Conservation (phyloP, 768 basidiomycete genomes). For the Lyophyllum shimeji region DNA sequence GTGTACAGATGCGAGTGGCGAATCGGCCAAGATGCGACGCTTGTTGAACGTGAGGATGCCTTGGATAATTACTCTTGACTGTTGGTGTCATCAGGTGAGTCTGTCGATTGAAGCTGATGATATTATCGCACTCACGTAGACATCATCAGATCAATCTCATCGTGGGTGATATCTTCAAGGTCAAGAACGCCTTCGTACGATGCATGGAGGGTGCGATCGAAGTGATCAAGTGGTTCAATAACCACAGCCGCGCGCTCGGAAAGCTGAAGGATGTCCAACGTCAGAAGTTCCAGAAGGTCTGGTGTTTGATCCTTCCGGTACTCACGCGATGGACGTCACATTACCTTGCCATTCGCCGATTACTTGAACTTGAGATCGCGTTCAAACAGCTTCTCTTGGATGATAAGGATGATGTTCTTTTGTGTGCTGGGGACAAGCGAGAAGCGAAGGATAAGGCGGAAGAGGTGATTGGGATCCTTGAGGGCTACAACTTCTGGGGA, state of each 20-base stretch:
- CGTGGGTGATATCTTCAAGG: conserved; percentile 22
- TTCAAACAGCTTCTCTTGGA: conserved; percentile 2
- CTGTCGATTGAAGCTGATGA: conserved; percentile 1
- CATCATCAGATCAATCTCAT: conserved; percentile 19
- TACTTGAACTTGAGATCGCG: conserved; percentile 10
- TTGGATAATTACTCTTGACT: conserved; percentile 18
- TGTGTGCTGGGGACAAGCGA: conserved; percentile 4
- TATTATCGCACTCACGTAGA: too few relatives aligned
- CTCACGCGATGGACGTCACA: conserved; percentile 20
- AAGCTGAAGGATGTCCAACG: conserved; percentile 18
- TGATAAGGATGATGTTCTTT: conserved; percentile 3
- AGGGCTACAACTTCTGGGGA: conserved; percentile 13
- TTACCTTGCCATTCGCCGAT: conserved; percentile 12
- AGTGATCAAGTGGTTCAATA: conserved; percentile 28
- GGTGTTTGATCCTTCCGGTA: conserved; percentile 16
- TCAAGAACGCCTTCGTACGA: conserved; percentile 7
- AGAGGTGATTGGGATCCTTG: conserved; percentile 1
- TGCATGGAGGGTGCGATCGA: conserved; percentile 11
- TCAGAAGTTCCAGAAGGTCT: not conserved
- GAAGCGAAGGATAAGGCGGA: conserved; percentile 6
- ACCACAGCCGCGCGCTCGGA: conserved; percentile 21
- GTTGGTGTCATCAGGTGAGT: conserved; percentile 26
- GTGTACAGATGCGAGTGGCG: conserved; percentile 22
- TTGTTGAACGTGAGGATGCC: conserved; percentile 8
- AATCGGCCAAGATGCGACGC: conserved; percentile 20